phyloP scores from a whole-genome alignment of 2,329 filamentous ascomycete species.

The Chaetomium sp. region DNA sequence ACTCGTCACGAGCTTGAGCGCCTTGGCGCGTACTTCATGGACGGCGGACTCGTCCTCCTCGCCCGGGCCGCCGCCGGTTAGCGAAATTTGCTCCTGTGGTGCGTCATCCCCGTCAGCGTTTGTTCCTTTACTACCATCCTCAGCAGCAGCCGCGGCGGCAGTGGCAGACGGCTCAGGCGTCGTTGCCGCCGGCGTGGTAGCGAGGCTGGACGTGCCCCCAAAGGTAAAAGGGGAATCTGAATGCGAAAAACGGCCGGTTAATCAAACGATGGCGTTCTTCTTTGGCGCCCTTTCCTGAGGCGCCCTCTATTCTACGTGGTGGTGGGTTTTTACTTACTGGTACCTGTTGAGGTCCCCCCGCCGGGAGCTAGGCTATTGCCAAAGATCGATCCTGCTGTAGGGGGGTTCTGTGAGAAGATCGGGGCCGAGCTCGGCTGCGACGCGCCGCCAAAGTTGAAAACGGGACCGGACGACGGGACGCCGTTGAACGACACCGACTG shows the following conservation, averaged over 20 bases:
- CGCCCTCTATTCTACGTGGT: constrained; percentile 8
- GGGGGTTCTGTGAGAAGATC: constrained; percentile 25
- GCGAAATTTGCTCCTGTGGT: constrained; percentile 62
- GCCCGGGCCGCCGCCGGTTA: constrained; percentile 59
- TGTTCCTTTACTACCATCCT: constrained; percentile 37
- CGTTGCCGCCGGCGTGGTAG: constrained; percentile 52
- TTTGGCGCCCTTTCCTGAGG: too few relatives aligned
- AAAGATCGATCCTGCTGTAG: constrained; percentile 28
- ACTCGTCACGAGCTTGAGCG: constrained; percentile 51
- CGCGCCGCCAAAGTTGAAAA: constrained; percentile 36
- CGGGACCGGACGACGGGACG: constrained; percentile 8
- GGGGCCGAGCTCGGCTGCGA: constrained; percentile 22
- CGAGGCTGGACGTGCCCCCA: constrained; percentile 54
- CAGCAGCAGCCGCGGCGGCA: constrained; percentile 16
- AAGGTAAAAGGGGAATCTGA: constrained; percentile 51
- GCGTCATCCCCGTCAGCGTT: constrained; percentile 50
- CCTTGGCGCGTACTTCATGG: constrained; percentile 65
- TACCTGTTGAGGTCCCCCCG: constrained; percentile 35
- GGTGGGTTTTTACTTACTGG: constrained; percentile 32
- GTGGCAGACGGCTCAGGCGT: constrained; percentile 51
- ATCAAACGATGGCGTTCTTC: too few relatives aligned
- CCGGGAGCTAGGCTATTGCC: constrained; percentile 28
- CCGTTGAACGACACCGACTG: constrained; percentile 7
- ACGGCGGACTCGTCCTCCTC: constrained; percentile 67
- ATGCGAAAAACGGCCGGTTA: neutral